phyloP scores from a whole-genome alignment of 2,329 filamentous ascomycete genomes.

The Kalmusia sp. region DNA sequence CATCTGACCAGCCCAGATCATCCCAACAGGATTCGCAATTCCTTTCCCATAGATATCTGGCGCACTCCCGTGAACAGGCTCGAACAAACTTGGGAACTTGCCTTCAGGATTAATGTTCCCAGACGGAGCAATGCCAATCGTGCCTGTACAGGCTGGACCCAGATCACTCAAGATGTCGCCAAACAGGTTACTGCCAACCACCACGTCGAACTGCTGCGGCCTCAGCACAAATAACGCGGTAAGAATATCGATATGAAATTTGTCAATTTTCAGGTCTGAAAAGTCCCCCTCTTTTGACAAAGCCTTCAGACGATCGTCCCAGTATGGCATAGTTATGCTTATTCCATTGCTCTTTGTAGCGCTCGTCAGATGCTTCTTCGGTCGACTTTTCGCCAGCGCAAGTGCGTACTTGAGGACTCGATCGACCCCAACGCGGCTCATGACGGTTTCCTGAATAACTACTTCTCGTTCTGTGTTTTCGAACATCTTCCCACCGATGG shows the following conservation, averaged over 20 bases:
- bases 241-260: constrained; percentile 15
- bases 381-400: constrained; percentile 3
- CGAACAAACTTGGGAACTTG: constrained; percentile 11
- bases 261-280: constrained; percentile 10
- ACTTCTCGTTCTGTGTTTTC: constrained; percentile 5
- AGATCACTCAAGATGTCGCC: constrained; percentile 19
- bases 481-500: constrained; percentile 8
- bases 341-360: constrained; percentile 16
- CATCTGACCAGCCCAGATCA: constrained; percentile 14
- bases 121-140: constrained; percentile 17
- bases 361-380: constrained; percentile 13
- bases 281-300: constrained; percentile 2
- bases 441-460: constrained; percentile 10
- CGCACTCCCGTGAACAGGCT: constrained; percentile 20
- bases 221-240: constrained; percentile 9
- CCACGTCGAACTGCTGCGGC: constrained; percentile 10
- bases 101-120: constrained; percentile 13
- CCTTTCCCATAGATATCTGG: constrained; percentile 21
- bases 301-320: constrained; percentile 7
- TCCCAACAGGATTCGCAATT: constrained; percentile 19
- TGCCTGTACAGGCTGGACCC: constrained; percentile 11
- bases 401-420: constrained; percentile 9
- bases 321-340: constrained; percentile 11
- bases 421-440: constrained; percentile 10
- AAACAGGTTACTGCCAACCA: constrained; percentile 16